A percentile compares a stretch with the other conserved stretches of the same genome.
These are phyloP conservation scores for Claviceps sp. DNA, from an alignment of 2,329 filamentous ascomycete genomes.

Conservation along the genomic window DNA sequence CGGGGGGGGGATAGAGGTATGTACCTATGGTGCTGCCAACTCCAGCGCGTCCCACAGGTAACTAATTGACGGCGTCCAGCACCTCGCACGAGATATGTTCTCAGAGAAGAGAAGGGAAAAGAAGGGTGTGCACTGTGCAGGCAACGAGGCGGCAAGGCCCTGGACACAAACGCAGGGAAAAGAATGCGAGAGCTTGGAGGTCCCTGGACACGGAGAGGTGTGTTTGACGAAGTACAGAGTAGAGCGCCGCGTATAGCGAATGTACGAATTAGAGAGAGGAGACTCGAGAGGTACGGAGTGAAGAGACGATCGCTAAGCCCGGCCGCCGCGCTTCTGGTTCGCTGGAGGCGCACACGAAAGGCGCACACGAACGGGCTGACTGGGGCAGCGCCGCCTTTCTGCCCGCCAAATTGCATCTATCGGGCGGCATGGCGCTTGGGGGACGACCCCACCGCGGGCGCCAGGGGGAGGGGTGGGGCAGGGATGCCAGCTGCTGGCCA, in stretches of 20 bases:
- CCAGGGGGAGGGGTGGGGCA: background rate
- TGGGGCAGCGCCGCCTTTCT: background rate
- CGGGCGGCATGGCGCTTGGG: constrained; percentile 9
- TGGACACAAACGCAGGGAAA: background rate
- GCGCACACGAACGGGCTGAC: background rate
- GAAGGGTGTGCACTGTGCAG: too few relatives aligned
- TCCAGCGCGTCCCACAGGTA: too few relatives aligned
- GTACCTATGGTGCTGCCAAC: too few relatives aligned
- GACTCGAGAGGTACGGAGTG: constrained; percentile 1
- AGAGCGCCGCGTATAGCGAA: too few relatives aligned
- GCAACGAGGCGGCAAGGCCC: background rate
- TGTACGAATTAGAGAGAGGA: background rate
- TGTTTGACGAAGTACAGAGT: constrained; percentile 2
- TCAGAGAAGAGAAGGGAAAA: background rate
- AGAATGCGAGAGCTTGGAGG: background rate
- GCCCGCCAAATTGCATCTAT: background rate
- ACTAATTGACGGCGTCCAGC: too few relatives aligned
- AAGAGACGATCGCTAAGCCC: constrained; percentile 10
- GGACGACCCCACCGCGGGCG: background rate
- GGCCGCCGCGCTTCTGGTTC: constrained; percentile 9
- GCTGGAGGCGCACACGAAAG: constrained; percentile 5
- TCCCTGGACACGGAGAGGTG: background rate
- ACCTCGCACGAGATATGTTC: too few relatives aligned
- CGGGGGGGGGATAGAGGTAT: background rate
- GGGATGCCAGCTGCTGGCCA: background rate